These are phyloP conservation scores for Chlamydomonas schloesseri DNA, from an alignment of 139 green algal species.

Conservation along the genomic window DNA sequence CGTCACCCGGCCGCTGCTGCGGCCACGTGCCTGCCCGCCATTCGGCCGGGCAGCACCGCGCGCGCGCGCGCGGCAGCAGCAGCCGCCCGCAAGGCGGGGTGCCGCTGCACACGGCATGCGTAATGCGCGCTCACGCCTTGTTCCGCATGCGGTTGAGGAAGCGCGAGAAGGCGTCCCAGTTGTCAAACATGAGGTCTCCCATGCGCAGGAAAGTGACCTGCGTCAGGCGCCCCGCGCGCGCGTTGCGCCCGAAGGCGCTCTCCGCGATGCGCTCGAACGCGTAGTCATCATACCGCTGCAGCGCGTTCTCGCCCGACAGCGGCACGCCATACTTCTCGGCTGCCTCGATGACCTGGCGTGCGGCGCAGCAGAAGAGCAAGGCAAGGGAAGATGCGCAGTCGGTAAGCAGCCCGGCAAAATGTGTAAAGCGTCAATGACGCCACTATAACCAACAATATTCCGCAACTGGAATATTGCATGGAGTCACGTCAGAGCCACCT, in stretches of 20 bases:
- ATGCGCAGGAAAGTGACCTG: constrained; percentile 97
- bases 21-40: no score
- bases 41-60: no score
- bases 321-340: constrained; percentile 79
- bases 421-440: no score
- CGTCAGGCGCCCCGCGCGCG: constrained; percentile 81
- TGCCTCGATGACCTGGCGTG: constrained; percentile 78
- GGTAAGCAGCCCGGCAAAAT: neutral
- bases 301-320: constrained; percentile 95
- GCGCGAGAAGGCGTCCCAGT: constrained; percentile 81
- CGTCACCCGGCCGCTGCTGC: no score
- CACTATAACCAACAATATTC: no score
- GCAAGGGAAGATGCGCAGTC: neutral
- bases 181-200: constrained; percentile 88
- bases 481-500: no score
- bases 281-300: constrained; percentile 95
- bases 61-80: neutral
- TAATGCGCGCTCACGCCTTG: constrained; percentile 38
- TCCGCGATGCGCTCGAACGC: constrained; percentile 94
- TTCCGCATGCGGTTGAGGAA: constrained; percentile 77
- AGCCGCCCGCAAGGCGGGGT: no score
- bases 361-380: constrained; percentile 18
- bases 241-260: constrained; percentile 87
- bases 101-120: neutral
- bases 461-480: no score